A percentile compares a stretch with the other conserved stretches of the same genome.
phyloP scores from a whole-genome alignment of 306 rosid genomes.

The Pyrus betulifolia region DNA sequence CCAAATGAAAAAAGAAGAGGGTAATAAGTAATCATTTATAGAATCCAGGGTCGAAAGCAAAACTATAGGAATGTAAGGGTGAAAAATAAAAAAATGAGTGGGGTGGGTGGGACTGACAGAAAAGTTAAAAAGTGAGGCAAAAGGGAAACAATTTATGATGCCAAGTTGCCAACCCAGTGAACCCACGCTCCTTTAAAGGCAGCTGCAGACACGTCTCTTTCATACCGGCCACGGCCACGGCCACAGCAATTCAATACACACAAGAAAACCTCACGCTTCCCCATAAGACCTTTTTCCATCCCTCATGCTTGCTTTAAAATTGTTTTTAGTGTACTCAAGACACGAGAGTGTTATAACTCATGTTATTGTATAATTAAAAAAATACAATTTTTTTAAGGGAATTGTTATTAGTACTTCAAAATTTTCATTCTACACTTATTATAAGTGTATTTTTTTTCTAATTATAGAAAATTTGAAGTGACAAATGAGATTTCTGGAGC shows the following conservation, averaged over 20 bases:
- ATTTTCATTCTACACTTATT: no score
- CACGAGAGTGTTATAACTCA: no score
- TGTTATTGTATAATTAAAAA: no score
- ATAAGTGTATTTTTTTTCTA: no score
- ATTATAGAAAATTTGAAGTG: no score
- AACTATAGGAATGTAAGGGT: not conserved
- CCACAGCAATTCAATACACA: not conserved
- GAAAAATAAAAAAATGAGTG: not conserved
- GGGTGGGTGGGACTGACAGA: conserved; percentile 30
- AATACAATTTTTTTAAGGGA: no score
- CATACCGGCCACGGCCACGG: not conserved
- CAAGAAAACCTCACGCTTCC: not conserved
- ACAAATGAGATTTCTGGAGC: no score
- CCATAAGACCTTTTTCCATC: not conserved
- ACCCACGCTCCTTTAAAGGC: conserved; percentile 23
- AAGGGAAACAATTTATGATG: conserved; percentile 10
- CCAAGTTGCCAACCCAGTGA: conserved; percentile 20
- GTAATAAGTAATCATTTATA: not conserved
- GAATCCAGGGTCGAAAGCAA: not conserved
- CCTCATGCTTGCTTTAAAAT: no score
- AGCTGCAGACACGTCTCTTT: not conserved
- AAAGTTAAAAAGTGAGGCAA: conserved; percentile 20
- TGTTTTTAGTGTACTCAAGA: no score
- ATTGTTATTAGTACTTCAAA: no score
- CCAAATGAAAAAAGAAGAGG: not conserved